Evolutionary conservation across 805 yeast species (phyloP).

Genomic region (Metahyphopichia silvanorum): DNA sequence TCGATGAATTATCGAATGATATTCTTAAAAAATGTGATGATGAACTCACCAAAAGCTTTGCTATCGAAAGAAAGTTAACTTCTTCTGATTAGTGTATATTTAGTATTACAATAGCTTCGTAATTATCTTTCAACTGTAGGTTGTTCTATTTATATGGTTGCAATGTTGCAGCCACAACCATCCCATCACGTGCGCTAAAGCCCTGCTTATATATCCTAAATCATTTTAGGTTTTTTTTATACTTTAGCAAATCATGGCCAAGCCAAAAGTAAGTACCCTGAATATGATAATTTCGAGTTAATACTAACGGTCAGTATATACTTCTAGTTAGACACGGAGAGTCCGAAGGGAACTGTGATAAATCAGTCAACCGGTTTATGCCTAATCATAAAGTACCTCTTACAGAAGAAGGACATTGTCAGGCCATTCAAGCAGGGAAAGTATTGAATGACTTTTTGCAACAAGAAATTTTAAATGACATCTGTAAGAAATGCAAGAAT

Average conservation of each 20-base stretch:
- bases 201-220: no score
- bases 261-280: conserved; percentile 37
- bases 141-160: background rate
- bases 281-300: background rate
- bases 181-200: no score
- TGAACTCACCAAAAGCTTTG: conserved; percentile 61
- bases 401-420: conserved; percentile 66
- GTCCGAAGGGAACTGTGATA: conserved; percentile 86
- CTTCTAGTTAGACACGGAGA: conserved; percentile 89
- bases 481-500: conserved; percentile 4
- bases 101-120: background rate
- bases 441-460: conserved; percentile 40
- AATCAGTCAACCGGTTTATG: conserved; percentile 68
- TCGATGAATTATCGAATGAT: conserved; percentile 67
- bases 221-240: no score
- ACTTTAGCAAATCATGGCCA: conserved; percentile 35
- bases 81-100: conserved; percentile 6
- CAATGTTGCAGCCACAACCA: background rate
- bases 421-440: conserved; percentile 59
- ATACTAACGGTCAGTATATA: conserved; percentile 48
- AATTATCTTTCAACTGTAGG: background rate
- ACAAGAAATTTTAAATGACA: conserved; percentile 31
- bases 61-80: conserved; percentile 52
- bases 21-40: conserved; percentile 68
- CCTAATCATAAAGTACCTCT: conserved; percentile 81